phyloP scores from a whole-genome alignment of 148 eudicot species.

The Silene latifolia region DNA sequence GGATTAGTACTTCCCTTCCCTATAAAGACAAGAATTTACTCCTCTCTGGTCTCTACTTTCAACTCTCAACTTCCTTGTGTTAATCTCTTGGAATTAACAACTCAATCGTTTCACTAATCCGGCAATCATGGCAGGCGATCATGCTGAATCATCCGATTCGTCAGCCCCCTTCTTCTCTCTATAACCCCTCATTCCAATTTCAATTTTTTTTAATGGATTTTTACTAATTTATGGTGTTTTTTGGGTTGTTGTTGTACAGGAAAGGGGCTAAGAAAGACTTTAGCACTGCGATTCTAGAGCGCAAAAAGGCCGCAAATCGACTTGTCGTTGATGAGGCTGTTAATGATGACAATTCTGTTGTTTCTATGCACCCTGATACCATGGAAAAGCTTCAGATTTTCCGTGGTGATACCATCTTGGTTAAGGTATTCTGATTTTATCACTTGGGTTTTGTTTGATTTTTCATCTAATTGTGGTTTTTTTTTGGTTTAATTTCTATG shows the following conservation, averaged over 20 bases:
- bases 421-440: constrained; percentile 42
- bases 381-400: constrained; percentile 87
- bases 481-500: not conserved
- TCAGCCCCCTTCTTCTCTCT: constrained; percentile 25
- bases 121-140: constrained; percentile 33
- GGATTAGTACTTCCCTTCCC: no score
- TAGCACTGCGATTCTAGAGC: constrained; percentile 77
- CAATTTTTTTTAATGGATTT: no score
- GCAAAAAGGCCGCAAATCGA: constrained; percentile 71
- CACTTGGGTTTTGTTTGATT: no score
- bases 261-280: constrained; percentile 70
- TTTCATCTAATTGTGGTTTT: no score
- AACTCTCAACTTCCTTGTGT: not conserved
- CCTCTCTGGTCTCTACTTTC: no score
- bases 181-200: not conserved
- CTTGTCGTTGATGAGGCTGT: constrained; percentile 73
- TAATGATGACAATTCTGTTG: constrained; percentile 81
- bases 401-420: constrained; percentile 72
- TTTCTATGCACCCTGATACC: constrained; percentile 67
- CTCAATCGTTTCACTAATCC: not conserved
- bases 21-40: no score
- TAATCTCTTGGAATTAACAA: not conserved
- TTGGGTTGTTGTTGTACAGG: constrained; percentile 28
- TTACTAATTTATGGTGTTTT: not conserved
- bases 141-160: constrained; percentile 76